Conservation (phyloP, 768 basidiomycete species). For the Kwoniella heveanensis region DNA sequence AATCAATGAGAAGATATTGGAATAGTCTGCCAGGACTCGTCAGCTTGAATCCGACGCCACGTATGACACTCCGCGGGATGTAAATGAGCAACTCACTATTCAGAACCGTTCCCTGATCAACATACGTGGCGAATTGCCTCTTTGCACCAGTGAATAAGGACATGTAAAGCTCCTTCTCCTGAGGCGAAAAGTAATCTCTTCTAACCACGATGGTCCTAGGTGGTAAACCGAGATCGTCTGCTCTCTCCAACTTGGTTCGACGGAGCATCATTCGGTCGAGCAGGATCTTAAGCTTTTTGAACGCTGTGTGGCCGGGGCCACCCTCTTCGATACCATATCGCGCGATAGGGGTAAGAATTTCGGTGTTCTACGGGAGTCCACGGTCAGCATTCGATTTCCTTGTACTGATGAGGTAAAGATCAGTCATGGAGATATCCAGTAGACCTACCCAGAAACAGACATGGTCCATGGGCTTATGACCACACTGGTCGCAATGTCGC, state of each 20-base stretch:
- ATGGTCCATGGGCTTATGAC: slow-evolving; percentile 59
- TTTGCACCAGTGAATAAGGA: slow-evolving; percentile 91
- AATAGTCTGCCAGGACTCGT: slow-evolving; percentile 47
- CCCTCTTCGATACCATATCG: slow-evolving; percentile 66
- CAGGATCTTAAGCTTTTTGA: slow-evolving; percentile 87
- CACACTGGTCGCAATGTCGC: slow-evolving; percentile 70
- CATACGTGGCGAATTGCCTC: slow-evolving; percentile 84
- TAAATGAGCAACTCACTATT: slow-evolving; percentile 93
- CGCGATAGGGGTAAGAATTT: slow-evolving; percentile 96
- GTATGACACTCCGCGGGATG: no score
- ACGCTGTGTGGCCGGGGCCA: slow-evolving; percentile 76
- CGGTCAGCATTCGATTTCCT: no score
- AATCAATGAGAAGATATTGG: slow-evolving; percentile 63
- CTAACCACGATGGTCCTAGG: slow-evolving; percentile 87
- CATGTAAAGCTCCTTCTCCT: slow-evolving; percentile 92
- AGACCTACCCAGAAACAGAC: slow-evolving; percentile 74
- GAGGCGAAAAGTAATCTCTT: slow-evolving; percentile 88
- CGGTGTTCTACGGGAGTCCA: slow-evolving; percentile 85
- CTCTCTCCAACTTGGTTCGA: slow-evolving; percentile 75
- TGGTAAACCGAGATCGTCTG: slow-evolving; percentile 93
- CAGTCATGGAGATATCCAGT: no score
- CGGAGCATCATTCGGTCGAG: slow-evolving; percentile 90
- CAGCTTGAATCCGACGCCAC: no score
- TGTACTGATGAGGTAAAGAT: no score
- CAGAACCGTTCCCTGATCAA: slow-evolving; percentile 83